phyloP scores from a whole-genome alignment of 2,329 filamentous ascomycete species.

The Xylariaceae sp. region DNA sequence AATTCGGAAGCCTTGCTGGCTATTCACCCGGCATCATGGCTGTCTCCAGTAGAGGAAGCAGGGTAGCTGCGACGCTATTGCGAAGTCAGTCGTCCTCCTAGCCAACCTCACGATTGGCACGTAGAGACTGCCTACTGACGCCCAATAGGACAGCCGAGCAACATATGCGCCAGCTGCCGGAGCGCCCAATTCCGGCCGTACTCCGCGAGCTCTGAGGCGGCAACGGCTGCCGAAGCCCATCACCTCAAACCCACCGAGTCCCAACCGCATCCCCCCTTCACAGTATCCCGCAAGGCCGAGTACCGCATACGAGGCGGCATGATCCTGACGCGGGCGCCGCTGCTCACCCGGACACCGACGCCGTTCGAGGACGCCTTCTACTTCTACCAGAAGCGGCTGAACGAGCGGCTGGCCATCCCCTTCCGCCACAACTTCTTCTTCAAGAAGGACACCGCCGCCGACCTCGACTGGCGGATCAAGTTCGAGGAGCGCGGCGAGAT shows the following conservation, averaged over 20 bases:
- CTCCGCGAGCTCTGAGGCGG: slow-evolving; percentile 24
- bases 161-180: slow-evolving; percentile 29
- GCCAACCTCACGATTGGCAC: slow-evolving; percentile 1
- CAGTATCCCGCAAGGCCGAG: slow-evolving; percentile 18
- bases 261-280: slow-evolving; percentile 22
- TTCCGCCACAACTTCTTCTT: slow-evolving; percentile 93
- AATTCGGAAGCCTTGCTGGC: slow-evolving; percentile 9
- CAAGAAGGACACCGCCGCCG: slow-evolving; percentile 77
- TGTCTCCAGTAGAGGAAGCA: slow-evolving; percentile 49
- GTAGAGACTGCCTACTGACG: neutral
- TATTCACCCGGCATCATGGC: slow-evolving; percentile 34
- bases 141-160: slow-evolving; percentile 23
- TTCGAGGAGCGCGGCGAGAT: slow-evolving; percentile 64
- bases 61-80: slow-evolving; percentile 40
- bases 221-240: slow-evolving; percentile 31
- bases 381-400: slow-evolving; percentile 95
- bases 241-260: slow-evolving; percentile 26
- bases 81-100: slow-evolving; percentile 35
- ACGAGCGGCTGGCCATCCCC: slow-evolving; percentile 80
- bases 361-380: slow-evolving; percentile 89
- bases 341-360: slow-evolving; percentile 75
- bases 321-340: slow-evolving; percentile 79
- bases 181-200: slow-evolving; percentile 24
- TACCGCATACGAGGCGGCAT: slow-evolving; percentile 58
- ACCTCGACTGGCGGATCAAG: slow-evolving; percentile 87